Percentiles rank a stretch among this genome's conserved stretches.
These are phyloP conservation scores for Pythium utonaiense DNA, from an alignment of 352 stramenopile genomes.

Conservation along the genomic window DNA sequence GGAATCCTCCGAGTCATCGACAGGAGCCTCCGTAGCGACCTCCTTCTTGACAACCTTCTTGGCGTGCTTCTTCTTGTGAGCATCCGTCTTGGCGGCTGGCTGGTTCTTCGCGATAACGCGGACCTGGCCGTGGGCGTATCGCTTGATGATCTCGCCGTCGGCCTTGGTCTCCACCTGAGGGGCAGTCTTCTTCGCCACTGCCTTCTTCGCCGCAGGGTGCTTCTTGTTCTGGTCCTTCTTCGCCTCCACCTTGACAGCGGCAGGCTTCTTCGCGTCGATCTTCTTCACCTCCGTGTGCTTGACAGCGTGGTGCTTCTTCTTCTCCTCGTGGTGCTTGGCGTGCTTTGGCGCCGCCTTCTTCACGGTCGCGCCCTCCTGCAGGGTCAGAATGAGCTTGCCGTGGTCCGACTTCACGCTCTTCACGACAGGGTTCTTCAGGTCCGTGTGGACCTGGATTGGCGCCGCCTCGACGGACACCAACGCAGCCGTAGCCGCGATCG, in stretches of 20 bases:
- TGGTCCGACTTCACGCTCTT: conserved; percentile 16
- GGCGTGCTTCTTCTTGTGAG: conserved; percentile 11
- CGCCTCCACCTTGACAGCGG: not conserved
- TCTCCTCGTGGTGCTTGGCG: conserved; percentile 11
- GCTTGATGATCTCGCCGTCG: conserved; percentile 38
- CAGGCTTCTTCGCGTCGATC: conserved; percentile 11
- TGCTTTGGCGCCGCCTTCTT: conserved; percentile 8
- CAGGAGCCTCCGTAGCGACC: conserved; percentile 4
- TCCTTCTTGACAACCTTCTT: conserved; percentile 18
- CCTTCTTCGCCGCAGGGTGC: conserved; percentile 6
- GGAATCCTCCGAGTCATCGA: not conserved
- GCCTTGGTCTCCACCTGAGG: conserved; percentile 21
- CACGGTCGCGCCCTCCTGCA: conserved; percentile 9
- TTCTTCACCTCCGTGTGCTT: conserved; percentile 13
- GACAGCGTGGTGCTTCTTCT: conserved; percentile 3
- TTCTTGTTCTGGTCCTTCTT: conserved; percentile 9
- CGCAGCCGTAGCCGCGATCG: conserved; percentile 10
- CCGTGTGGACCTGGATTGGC: conserved; percentile 14
- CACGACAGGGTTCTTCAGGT: conserved; percentile 27
- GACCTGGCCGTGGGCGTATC: conserved; percentile 53
- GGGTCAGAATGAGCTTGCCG: conserved; percentile 18
- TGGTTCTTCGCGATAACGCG: conserved; percentile 30
- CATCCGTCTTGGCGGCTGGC: conserved; percentile 14
- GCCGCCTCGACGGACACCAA: conserved; percentile 12
- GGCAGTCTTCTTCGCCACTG: conserved; percentile 9